Evolutionary conservation across 1,284 basidiomycete species (phyloP).

Genomic region (Puccinia horiana): DNA sequence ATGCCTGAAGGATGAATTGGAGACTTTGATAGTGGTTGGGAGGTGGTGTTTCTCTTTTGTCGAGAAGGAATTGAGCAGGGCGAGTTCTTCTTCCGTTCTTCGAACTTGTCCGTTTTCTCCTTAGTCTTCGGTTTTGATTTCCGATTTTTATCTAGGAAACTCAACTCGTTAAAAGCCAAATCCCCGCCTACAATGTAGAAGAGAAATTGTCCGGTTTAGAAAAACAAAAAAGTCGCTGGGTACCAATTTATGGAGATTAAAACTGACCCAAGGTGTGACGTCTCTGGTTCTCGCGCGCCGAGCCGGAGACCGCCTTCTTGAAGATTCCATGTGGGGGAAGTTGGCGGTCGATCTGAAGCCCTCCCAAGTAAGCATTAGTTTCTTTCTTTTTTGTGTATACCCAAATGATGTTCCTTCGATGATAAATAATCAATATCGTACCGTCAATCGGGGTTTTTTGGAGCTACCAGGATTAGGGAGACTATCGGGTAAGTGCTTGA

Average conservation of each 20-base stretch:
- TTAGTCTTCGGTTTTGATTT: not conserved
- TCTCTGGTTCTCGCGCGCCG: not conserved
- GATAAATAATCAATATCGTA: not conserved
- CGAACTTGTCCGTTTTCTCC: not conserved
- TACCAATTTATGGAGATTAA: not conserved
- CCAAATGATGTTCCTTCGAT: not conserved
- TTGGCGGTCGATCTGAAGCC: not conserved
- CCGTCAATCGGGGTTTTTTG: not conserved
- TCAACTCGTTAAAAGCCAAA: not conserved
- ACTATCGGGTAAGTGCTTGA: not conserved
- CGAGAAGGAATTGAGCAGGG: not conserved
- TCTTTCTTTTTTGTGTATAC: not conserved
- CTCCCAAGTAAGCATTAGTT: not conserved
- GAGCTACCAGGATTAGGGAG: not conserved
- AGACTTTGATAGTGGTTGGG: not conserved
- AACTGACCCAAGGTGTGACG: not conserved
- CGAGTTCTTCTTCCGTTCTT: not conserved
- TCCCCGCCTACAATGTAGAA: not conserved
- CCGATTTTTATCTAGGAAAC: not conserved
- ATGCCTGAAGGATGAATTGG: not conserved
- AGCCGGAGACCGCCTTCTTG: conserved; percentile 5
- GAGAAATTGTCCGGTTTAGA: not conserved
- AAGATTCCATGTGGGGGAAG: not conserved
- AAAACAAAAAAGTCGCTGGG: not conserved
- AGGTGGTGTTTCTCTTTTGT: not conserved